Base-by-base conservation (phyloP, 495 filamentous ascomycete species). In the Pyrenula aspistea region DNA sequence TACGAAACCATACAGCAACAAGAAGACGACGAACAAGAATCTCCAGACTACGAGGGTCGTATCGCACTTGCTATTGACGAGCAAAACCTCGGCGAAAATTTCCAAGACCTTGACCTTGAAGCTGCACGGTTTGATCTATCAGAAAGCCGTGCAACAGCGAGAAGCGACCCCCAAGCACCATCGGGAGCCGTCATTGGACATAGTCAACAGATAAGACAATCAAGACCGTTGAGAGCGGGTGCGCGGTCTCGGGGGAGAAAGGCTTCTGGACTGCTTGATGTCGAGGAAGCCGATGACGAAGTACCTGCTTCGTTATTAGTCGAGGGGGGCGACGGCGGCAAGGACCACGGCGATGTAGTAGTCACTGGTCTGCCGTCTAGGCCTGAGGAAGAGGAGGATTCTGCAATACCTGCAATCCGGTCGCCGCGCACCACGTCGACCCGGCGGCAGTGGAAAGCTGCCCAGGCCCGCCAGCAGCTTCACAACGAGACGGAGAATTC, bases 251-350 rank as follows among this genome's bases (percentile, higher is more conserved):
- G 15, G 15, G 31, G 25, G 25, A 50, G 25, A 22, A 47, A n/a
- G n/a, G 10, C 20, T 24, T 64, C 65, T 2, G 65, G 64, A 0
- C 65, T 71, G 51, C 47, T 57, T 42, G 68, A 83, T 21, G 72
- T 85, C 15, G 85, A 89, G n/a, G 88, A 94, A 55, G 80, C 78
- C 19, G 88, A 95, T 64, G 91, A 95, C 54, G 93, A 97, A 61
- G 93, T 98, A 1, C 93, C 93, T 2, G 81, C 82, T 25, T 96
- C 92, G 12, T 76, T 98, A 53, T 69, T 97, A 24, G 81, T 97
- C 22, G 93, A 96, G 67, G 72, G 75, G 12, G 62, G 73, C 19
- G 61, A 68, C n/a, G 72, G 75, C 11, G 62, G 73, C 19, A 61
- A 68, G 19, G 58, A 70, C 24, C 67, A 70, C 23, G 69, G 73